Percentiles rank a stretch among this genome's conserved stretches.
Conservation (phyloP, 345 rosid species). For the Gossypium raimondii region DNA sequence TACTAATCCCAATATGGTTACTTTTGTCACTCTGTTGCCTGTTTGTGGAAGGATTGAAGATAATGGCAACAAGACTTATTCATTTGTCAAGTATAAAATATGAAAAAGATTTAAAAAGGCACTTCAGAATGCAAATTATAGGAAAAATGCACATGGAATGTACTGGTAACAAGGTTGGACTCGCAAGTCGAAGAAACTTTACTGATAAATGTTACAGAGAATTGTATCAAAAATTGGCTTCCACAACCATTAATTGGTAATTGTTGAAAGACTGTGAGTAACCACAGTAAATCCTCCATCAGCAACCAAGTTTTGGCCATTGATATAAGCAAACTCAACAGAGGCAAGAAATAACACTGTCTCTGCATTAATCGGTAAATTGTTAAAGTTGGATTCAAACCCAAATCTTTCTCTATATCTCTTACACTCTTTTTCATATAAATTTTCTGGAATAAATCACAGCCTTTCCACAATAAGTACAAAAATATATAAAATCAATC, state of each 20-base stretch:
- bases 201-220: not conserved
- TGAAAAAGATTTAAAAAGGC: not conserved
- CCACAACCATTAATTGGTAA: not conserved
- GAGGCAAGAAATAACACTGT: constrained; percentile 84
- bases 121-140: constrained; percentile 16
- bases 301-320: constrained; percentile 78
- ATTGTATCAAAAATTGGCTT: constrained; percentile 5
- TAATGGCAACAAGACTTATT: constrained; percentile 15
- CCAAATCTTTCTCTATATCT: too few relatives aligned
- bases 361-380: constrained; percentile 34
- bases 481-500: too few relatives aligned
- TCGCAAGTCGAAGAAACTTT: not conserved
- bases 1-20: too few relatives aligned
- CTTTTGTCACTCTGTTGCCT: too few relatives aligned
- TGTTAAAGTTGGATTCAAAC: too few relatives aligned
- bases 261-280: constrained; percentile 18
- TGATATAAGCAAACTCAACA: constrained; percentile 69
- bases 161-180: constrained; percentile 36
- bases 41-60: not conserved
- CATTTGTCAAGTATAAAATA: not conserved
- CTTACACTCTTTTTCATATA: too few relatives aligned
- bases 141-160: constrained; percentile 42
- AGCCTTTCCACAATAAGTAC: too few relatives aligned
- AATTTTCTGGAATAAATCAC: too few relatives aligned
- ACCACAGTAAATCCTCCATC: constrained; percentile 82